A percentile compares a stretch with the other conserved stretches of the same genome.
phyloP scores from a whole-genome alignment of 768 basidiomycete species.

The Albatrellus ellisii region DNA sequence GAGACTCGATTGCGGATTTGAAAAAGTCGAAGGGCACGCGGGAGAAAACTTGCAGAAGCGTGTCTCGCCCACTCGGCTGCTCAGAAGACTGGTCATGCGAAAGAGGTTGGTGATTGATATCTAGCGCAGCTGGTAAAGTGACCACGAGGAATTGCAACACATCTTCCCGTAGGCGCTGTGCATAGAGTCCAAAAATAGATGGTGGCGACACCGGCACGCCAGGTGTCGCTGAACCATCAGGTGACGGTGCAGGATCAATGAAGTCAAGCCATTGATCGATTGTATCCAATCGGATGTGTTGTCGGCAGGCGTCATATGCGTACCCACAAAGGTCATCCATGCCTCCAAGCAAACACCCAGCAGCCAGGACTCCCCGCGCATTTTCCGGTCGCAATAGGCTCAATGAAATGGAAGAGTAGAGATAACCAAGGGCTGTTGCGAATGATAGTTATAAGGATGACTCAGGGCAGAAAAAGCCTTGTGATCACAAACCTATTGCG shows the following conservation, averaged over 20 bases:
- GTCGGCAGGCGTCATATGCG: constrained; percentile 66
- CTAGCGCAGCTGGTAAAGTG: constrained; percentile 55
- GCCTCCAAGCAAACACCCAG: constrained; percentile 73
- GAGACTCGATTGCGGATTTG: constrained; percentile 70
- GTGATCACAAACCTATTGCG: constrained; percentile 2
- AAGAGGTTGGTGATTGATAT: constrained; percentile 31
- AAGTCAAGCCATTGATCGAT: constrained; percentile 72
- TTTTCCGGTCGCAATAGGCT: constrained; percentile 61
- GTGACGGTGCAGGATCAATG: constrained; percentile 39
- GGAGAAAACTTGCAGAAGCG: constrained; percentile 62
- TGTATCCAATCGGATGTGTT: constrained; percentile 62
- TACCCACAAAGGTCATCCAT: constrained; percentile 77
- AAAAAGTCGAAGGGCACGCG: constrained; percentile 81
- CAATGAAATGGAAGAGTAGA: constrained; percentile 64
- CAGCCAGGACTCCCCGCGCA: constrained; percentile 75
- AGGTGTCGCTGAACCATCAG: constrained; percentile 39
- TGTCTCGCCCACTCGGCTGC: constrained; percentile 45
- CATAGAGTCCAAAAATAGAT: constrained; percentile 65
- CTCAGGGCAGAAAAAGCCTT: neutral
- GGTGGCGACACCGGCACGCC: constrained; percentile 16
- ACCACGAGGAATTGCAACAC: constrained; percentile 69
- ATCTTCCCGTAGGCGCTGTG: constrained; percentile 62
- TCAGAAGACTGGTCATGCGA: constrained; percentile 26
- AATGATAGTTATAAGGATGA: constrained; percentile 10
- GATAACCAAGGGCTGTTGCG: constrained; percentile 66